These are phyloP conservation scores for Acephala macrosclerotiorum DNA, from an alignment of 2,329 filamentous ascomycete genomes.

Conservation along the genomic window DNA sequence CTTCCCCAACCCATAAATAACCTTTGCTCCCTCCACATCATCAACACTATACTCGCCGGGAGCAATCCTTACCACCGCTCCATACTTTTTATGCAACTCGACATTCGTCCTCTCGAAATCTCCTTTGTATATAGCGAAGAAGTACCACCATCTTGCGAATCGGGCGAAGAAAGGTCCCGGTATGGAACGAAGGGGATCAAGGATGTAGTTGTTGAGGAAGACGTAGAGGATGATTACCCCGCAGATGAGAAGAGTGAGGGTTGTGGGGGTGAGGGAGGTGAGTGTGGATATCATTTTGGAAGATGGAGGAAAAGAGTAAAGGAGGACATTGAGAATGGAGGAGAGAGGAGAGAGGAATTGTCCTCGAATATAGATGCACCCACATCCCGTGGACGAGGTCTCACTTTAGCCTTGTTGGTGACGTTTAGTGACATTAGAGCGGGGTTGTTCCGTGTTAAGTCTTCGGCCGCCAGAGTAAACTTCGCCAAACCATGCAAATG, in stretches of 20 bases:
- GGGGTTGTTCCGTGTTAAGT: neutral
- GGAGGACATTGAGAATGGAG: neutral
- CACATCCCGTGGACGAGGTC: neutral
- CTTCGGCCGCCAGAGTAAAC: neutral
- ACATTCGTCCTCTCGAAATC: slow-evolving; percentile 50
- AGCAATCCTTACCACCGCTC: slow-evolving; percentile 54
- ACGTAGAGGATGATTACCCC: slow-evolving; percentile 16
- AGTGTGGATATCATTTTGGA: neutral
- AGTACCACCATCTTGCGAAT: slow-evolving; percentile 54
- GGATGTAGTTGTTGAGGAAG: slow-evolving; percentile 15
- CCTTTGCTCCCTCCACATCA: slow-evolving; percentile 49
- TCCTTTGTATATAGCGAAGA: slow-evolving; percentile 47
- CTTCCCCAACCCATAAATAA: slow-evolving; percentile 51
- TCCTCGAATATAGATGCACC: neutral
- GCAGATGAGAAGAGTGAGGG: neutral
- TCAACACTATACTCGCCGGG: slow-evolving; percentile 56
- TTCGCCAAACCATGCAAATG: neutral
- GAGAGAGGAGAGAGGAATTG: neutral
- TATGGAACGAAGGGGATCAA: slow-evolving; percentile 47
- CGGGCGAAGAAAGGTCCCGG: slow-evolving; percentile 55
- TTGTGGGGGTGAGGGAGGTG: slow-evolving; percentile 12
- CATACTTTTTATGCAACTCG: slow-evolving; percentile 50
- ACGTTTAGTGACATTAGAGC: neutral
- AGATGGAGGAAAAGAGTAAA: neutral
- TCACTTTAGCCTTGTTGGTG: neutral